Conservation (phyloP, 176 grass and related monocot genomes). For the Hyparrhenia diplandra region DNA sequence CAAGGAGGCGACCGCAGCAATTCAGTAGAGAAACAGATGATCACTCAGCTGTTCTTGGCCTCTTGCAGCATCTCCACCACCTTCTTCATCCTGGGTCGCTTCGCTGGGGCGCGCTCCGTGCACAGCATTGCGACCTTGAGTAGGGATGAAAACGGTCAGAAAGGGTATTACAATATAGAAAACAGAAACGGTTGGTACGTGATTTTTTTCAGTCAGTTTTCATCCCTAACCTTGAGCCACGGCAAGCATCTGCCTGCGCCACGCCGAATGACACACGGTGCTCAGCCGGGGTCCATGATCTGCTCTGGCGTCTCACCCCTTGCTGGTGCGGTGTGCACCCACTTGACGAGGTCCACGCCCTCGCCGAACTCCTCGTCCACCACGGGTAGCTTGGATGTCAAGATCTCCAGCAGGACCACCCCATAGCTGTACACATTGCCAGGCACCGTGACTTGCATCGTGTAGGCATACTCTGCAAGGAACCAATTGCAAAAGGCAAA, state of each 20-base stretch:
- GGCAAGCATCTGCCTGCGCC: conserved; percentile 89
- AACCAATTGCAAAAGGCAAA: conserved; percentile 5
- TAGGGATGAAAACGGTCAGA: no score
- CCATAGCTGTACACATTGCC: conserved; percentile 98
- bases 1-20: background rate
- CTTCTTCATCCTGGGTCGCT: conserved; percentile 90
- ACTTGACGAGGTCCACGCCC: conserved; percentile 87
- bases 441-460: conserved; percentile 87
- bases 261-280: conserved; percentile 74
- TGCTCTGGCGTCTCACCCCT: conserved; percentile 82
- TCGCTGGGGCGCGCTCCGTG: conserved; percentile 50
- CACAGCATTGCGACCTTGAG: conserved; percentile 84
- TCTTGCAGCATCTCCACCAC: conserved; percentile 89
- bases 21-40: background rate
- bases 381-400: conserved; percentile 81
- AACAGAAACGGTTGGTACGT: no score
- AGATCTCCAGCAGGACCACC: conserved; percentile 80
- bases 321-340: conserved; percentile 64
- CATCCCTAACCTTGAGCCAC: no score
- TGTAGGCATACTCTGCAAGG: conserved; percentile 94
- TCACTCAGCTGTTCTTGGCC: conserved; percentile 44
- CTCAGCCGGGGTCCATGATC: conserved; percentile 91
- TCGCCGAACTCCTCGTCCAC: conserved; percentile 84
- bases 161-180: no score
- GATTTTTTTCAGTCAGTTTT: no score